phyloP scores from a whole-genome alignment of 176 grass and related monocot genomes.

The Eragrostis curvula region DNA sequence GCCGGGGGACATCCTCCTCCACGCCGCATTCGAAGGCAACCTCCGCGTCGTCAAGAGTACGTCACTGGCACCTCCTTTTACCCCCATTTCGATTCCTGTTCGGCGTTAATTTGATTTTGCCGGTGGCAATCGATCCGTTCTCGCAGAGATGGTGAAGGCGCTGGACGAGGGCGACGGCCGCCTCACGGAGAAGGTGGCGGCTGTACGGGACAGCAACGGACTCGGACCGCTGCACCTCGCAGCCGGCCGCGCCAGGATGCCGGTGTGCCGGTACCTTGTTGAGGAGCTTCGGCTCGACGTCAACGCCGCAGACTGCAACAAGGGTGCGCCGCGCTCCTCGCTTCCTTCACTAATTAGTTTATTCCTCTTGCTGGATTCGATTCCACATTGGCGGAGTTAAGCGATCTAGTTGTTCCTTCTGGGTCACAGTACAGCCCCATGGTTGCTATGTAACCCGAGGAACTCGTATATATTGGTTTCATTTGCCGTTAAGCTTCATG shows the following conservation, averaged over 20 bases:
- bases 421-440: too few species aligned
- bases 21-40: neutral
- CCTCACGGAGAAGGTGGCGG: neutral
- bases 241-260: neutral
- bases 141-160: neutral
- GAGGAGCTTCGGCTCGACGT: neutral
- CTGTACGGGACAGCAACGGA: neutral
- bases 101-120: neutral
- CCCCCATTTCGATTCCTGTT: too few species aligned
- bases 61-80: neutral
- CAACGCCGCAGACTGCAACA: neutral
- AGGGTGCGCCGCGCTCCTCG: neutral
- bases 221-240: neutral
- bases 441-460: neutral
- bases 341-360: neutral
- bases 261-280: conserved; percentile 1
- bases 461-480: neutral
- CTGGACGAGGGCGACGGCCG: neutral
- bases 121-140: neutral
- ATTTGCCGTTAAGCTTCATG: neutral
- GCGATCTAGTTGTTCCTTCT: neutral
- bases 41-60: neutral
- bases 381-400: too few species aligned
- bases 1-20: neutral
- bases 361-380: neutral